Conservation (phyloP, 208 protist genomes). For the Naegleria fowleri region DNA sequence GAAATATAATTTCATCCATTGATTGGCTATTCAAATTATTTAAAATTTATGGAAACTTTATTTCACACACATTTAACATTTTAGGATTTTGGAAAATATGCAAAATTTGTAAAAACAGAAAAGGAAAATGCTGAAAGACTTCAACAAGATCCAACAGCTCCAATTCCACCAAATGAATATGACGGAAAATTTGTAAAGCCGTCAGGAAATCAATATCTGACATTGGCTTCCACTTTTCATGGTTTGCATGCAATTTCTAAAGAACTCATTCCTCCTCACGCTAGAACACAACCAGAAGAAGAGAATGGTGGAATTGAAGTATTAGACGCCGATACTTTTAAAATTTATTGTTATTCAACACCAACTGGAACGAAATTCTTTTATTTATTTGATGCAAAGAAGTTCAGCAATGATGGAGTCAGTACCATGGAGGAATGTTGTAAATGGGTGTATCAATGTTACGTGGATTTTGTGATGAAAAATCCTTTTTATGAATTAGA, state of each 20-base stretch:
- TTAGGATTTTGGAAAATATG: constrained; percentile 14
- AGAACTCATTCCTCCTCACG: constrained; percentile 12
- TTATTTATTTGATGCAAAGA: constrained; percentile 7
- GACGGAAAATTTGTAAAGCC: not conserved
- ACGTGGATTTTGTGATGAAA: constrained; percentile 33
- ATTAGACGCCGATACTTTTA: not conserved
- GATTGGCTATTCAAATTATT: no score
- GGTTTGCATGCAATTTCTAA: constrained; percentile 28
- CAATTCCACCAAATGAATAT: not conserved
- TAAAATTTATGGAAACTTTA: no score
- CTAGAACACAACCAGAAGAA: not conserved
- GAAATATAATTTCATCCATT: no score
- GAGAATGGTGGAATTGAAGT: constrained; percentile 26
- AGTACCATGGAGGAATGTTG: not conserved
- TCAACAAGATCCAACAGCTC: not conserved
- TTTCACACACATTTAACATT: no score
- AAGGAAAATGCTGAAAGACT: not conserved
- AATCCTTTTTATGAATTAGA: constrained; percentile 37
- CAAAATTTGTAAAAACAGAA: not conserved
- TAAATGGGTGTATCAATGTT: constrained; percentile 20
- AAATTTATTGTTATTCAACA: not conserved
- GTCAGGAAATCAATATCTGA: constrained; percentile 22
- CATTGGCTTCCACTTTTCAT: constrained; percentile 28
- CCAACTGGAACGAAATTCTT: constrained; percentile 30
- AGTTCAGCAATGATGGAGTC: not conserved